Evolutionary conservation across 208 protist genomes (phyloP).

Genomic region (Phytomonas francai): DNA sequence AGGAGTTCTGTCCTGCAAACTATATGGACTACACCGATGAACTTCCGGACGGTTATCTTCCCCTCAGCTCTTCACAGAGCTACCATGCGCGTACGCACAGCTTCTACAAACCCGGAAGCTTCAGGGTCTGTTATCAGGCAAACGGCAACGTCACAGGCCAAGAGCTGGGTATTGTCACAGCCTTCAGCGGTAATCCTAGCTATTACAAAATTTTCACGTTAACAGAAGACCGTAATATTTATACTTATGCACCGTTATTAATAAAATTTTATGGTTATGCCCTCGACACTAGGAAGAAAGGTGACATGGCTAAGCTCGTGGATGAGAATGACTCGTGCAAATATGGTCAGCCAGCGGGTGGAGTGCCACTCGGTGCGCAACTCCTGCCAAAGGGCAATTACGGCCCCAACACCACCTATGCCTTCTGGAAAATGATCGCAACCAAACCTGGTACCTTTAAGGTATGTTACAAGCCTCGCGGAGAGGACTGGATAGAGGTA

Average conservation of each 20-base stretch:
- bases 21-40: slow-evolving; percentile 23
- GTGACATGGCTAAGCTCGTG: slow-evolving; percentile 70
- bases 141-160: not conserved
- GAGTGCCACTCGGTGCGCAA: slow-evolving; percentile 40
- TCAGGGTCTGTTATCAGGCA: slow-evolving; percentile 45
- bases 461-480: slow-evolving; percentile 62
- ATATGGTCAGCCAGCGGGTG: slow-evolving; percentile 36
- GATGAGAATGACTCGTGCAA: slow-evolving; percentile 42
- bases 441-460: slow-evolving; percentile 45
- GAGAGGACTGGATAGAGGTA: slow-evolving; percentile 49
- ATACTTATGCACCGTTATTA: slow-evolving; percentile 10
- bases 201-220: slow-evolving; percentile 59
- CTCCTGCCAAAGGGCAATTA: slow-evolving; percentile 56
- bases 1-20: not conserved
- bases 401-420: slow-evolving; percentile 57
- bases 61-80: not conserved
- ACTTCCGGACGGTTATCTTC: slow-evolving; percentile 9
- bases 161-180: slow-evolving; percentile 43
- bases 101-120: slow-evolving; percentile 32
- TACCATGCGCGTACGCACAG: slow-evolving; percentile 24
- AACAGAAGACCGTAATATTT: slow-evolving; percentile 5
- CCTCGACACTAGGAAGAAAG: slow-evolving; percentile 53
- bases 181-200: slow-evolving; percentile 57
- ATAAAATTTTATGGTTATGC: slow-evolving; percentile 75
- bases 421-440: slow-evolving; percentile 43